Percentiles rank a stretch among this genome's conserved stretches.
These are phyloP conservation scores for Erodium maritimum DNA, from an alignment of 345 rosid species.

Conservation along the genomic window DNA sequence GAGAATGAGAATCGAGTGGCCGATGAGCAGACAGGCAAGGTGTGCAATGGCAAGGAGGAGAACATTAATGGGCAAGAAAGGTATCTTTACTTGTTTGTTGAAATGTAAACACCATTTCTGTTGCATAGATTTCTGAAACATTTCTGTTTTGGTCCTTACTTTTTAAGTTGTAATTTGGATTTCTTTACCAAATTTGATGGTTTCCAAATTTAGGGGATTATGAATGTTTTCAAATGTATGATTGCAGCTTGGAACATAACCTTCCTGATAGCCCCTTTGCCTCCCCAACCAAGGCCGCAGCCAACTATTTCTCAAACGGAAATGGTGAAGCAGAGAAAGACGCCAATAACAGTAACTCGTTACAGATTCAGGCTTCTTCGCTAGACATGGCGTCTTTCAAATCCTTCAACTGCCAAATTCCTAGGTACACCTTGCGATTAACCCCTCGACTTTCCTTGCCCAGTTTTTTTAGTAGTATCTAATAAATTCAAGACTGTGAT, in stretches of 20 bases:
- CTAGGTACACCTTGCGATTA: slow-evolving; percentile 27
- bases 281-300: slow-evolving; percentile 29
- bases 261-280: slow-evolving; percentile 74
- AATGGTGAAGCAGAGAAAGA: slow-evolving; percentile 24
- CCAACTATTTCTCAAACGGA: slow-evolving; percentile 16
- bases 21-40: too few relatives aligned
- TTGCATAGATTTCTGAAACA: too few relatives aligned
- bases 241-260: slow-evolving; percentile 49
- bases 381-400: slow-evolving; percentile 49
- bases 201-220: too few relatives aligned
- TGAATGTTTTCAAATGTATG: too few relatives aligned
- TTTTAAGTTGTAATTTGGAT: too few relatives aligned
- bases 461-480: background rate
- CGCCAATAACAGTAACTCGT: slow-evolving; percentile 24
- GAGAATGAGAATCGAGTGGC: too few relatives aligned
- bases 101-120: too few relatives aligned
- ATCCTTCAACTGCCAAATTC: slow-evolving; percentile 68
- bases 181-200: too few relatives aligned
- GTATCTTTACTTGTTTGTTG: too few relatives aligned
- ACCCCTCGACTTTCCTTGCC: background rate
- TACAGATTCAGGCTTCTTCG: slow-evolving; percentile 25
- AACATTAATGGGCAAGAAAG: too few relatives aligned
- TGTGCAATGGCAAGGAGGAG: too few relatives aligned
- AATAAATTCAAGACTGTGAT: background rate
- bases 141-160: too few relatives aligned